Conservation (phyloP, 2,329 filamentous ascomycete species). For the Penicillium sp. region DNA sequence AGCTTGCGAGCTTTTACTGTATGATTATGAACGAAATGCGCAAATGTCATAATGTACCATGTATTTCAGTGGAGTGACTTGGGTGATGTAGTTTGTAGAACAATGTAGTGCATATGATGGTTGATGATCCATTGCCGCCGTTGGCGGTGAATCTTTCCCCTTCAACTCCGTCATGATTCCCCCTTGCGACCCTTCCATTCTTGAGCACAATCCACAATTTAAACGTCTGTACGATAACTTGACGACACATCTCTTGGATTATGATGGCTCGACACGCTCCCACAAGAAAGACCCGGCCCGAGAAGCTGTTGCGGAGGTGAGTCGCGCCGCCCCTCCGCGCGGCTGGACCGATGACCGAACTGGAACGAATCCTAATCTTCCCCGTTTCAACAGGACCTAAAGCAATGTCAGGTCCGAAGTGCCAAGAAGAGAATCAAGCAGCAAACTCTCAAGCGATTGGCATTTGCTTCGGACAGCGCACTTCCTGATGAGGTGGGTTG, state of each 20-base stretch:
- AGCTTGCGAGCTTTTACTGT: slow-evolving; percentile 25
- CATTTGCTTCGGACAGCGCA: slow-evolving; percentile 29
- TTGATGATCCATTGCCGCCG: neutral
- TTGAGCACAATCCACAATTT: slow-evolving; percentile 40
- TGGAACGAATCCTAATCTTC: neutral
- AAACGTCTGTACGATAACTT: slow-evolving; percentile 39
- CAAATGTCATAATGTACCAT: slow-evolving; percentile 26
- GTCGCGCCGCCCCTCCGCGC: slow-evolving; percentile 11
- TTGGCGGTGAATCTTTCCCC: slow-evolving; percentile 19
- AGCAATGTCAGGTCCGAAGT: slow-evolving; percentile 27
- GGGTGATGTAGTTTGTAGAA: neutral
- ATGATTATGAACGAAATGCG: slow-evolving; percentile 39
- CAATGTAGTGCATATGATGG: no score
- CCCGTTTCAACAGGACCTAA: slow-evolving; percentile 30
- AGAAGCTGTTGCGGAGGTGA: slow-evolving; percentile 30
- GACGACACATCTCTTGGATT: slow-evolving; percentile 34
- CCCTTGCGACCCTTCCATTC: slow-evolving; percentile 36
- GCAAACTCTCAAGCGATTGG: slow-evolving; percentile 28
- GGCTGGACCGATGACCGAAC: neutral
- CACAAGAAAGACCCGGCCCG: slow-evolving; percentile 28
- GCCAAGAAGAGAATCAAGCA: slow-evolving; percentile 33
- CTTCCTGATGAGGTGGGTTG: slow-evolving; percentile 32
- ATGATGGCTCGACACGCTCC: slow-evolving; percentile 38
- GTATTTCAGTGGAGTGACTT: no score
- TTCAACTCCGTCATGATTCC: slow-evolving; percentile 37